Base-by-base conservation (phyloP, 371 early-diverging fungal species). In the Circinella umbellata region DNA sequence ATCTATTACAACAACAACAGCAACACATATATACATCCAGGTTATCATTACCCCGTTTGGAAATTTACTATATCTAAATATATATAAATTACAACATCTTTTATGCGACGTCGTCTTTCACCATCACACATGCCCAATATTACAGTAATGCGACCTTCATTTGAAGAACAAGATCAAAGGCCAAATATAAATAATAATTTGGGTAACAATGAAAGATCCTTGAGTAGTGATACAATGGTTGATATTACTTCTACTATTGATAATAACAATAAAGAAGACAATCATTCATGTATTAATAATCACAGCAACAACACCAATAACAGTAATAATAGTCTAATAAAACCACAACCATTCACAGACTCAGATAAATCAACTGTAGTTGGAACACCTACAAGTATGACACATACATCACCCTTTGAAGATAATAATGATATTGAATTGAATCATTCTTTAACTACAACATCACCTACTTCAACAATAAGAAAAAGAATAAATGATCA, bases 151-250 rank as follows among this genome's bases (percentile, higher is more conserved):
- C 14, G 1, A 59, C 60, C 27, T 18, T 39, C 64, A 42, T 35
- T 15, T 14, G 47, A 13, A 8, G 47, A 49, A 35, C 65, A 20
- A 35, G 36, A 65, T n/a, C 53, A 35, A 57, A 18, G 59, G 4
- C 48, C 5, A 27, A 27, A 5, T 34, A 8, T 34, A 34, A 18
- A 27, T 18, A 34, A 57, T 18, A 27, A 27, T 15, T 51, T 51
- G 51, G 14, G 42, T 15, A n/a, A n/a, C 14, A n/a, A 51, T 4
- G 61, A 51, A 17, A 62, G 68, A 37, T 68, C 68, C 48, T 37
- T 62, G 42, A 68, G 68, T 48, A 68, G 54, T 27, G 68, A 68
- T 17, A 68, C 68, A 10, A 62, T 68, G 36, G 68, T 68, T 20
- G 67, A 42, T 18, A 65, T 10, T 27, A 1, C 27, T 27, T 27